These are phyloP conservation scores for Aspergillus sp. DNA, from an alignment of 2,329 filamentous ascomycete species.

Conservation along the genomic window DNA sequence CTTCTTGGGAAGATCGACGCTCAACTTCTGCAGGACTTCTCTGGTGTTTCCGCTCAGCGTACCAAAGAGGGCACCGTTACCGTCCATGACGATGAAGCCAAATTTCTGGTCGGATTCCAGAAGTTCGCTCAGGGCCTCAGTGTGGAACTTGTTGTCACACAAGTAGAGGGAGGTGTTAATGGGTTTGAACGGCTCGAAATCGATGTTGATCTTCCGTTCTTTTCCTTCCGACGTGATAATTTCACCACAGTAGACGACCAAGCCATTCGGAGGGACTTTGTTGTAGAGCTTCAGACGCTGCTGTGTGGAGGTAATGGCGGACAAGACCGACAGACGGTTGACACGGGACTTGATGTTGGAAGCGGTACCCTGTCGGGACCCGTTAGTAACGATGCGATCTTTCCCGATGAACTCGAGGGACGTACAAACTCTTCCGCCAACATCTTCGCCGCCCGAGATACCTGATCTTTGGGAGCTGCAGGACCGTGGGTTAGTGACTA, in stretches of 20 bases:
- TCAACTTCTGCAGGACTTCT: slow-evolving; percentile 96
- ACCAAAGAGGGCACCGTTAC: slow-evolving; percentile 95
- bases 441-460: slow-evolving; percentile 97
- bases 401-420: slow-evolving; percentile 13
- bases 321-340: slow-evolving; percentile 96
- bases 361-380: slow-evolving; percentile 71
- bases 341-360: slow-evolving; percentile 99
- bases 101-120: slow-evolving; percentile 99
- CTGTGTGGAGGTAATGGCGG: slow-evolving; percentile 97
- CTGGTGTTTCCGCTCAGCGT: slow-evolving; percentile 96
- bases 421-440: slow-evolving; percentile 99
- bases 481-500: slow-evolving; percentile 16
- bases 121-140: slow-evolving; percentile 92
- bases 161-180: slow-evolving; percentile 99
- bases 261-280: slow-evolving; percentile 95
- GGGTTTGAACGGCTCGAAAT: slow-evolving; percentile 99
- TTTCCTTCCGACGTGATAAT: slow-evolving; percentile 98
- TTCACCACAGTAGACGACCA: slow-evolving; percentile 99
- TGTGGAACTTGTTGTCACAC: slow-evolving; percentile 99
- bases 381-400: neutral
- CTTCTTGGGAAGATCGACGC: slow-evolving; percentile 98
- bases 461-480: slow-evolving; percentile 92
- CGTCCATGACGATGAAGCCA: slow-evolving; percentile 99
- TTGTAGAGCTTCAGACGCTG: slow-evolving; percentile 99
- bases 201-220: slow-evolving; percentile 99